phyloP scores from a whole-genome alignment of 192 early-diverging fungal genomes.

The Coemansia sp. region DNA sequence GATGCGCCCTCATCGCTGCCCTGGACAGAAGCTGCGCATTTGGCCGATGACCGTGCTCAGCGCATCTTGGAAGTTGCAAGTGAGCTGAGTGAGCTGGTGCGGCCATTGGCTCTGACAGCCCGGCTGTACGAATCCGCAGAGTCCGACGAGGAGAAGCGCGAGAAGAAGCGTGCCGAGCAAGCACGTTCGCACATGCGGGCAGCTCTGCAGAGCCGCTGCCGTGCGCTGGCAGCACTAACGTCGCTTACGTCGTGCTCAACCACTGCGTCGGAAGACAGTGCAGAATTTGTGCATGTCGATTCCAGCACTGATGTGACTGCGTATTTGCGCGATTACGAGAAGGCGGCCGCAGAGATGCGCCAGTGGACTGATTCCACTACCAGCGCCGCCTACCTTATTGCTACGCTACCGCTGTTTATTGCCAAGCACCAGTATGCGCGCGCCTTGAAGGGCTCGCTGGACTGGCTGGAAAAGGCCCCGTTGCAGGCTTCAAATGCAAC shows the following conservation, averaged over 20 bases:
- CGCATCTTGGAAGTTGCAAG: constrained; percentile 51
- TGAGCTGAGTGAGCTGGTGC: constrained; percentile 58
- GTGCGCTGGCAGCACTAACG: constrained; percentile 46
- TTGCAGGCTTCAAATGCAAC: constrained; percentile 52
- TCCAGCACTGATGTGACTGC: constrained; percentile 10
- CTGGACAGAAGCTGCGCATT: constrained; percentile 32
- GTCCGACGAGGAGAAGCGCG: constrained; percentile 57
- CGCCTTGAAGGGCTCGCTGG: constrained; percentile 72
- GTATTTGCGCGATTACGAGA: constrained; percentile 54
- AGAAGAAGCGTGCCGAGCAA: constrained; percentile 71
- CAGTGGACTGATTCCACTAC: constrained; percentile 61
- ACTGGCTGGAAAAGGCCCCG: constrained; percentile 63
- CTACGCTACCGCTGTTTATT: constrained; percentile 59
- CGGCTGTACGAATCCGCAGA: constrained; percentile 44
- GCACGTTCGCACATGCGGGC: constrained; percentile 64
- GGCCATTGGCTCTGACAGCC: constrained; percentile 60
- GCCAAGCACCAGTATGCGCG: constrained; percentile 58
- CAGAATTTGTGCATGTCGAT: constrained; percentile 49
- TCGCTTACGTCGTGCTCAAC: constrained; percentile 13
- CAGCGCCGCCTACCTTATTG: constrained; percentile 54
- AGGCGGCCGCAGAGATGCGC: constrained; percentile 55
- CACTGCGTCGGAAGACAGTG: constrained; percentile 22
- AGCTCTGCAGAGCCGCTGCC: constrained; percentile 61
- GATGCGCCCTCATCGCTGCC: constrained; percentile 55
- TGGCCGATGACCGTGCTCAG: constrained; percentile 16